Evolutionary conservation across 768 basidiomycete species (phyloP).

Genomic region (Tylopilus subfusipes): DNA sequence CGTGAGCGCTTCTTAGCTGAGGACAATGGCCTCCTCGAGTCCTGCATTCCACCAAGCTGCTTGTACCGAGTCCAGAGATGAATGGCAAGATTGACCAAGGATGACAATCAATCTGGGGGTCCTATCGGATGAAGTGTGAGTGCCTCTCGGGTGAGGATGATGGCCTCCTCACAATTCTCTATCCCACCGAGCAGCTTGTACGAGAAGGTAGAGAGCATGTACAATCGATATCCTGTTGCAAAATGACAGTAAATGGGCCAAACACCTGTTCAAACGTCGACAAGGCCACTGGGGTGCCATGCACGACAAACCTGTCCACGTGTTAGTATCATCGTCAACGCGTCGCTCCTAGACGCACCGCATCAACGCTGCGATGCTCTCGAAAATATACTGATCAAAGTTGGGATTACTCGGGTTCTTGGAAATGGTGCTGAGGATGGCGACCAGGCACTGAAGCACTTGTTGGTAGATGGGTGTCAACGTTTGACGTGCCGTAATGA

Average conservation of each 20-base stretch:
- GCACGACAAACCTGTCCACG: constrained; percentile 67
- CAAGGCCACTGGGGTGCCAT: constrained; percentile 63
- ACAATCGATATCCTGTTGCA: constrained; percentile 95
- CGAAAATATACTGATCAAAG: constrained; percentile 97
- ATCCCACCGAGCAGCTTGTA: no score
- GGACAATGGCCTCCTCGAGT: no score
- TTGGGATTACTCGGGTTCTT: constrained; percentile 97
- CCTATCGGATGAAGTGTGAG: no score
- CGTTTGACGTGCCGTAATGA: constrained; percentile 81
- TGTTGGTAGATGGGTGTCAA: constrained; percentile 65
- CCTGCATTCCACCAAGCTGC: no score
- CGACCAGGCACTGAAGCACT: constrained; percentile 69
- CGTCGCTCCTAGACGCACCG: constrained; percentile 45
- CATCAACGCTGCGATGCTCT: constrained; percentile 91
- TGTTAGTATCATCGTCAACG: neutral
- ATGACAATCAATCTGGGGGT: no score
- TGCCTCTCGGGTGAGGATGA: no score
- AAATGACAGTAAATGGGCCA: constrained; percentile 79
- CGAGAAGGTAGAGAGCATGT: constrained; percentile 20
- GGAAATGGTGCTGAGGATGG: constrained; percentile 81
- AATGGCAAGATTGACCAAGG: no score
- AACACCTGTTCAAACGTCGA: constrained; percentile 81
- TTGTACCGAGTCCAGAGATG: no score
- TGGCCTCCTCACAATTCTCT: no score
- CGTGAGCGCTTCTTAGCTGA: no score